Evolutionary conservation across 768 basidiomycete genomes (phyloP).

Genomic region (Dendrothele bispora): DNA sequence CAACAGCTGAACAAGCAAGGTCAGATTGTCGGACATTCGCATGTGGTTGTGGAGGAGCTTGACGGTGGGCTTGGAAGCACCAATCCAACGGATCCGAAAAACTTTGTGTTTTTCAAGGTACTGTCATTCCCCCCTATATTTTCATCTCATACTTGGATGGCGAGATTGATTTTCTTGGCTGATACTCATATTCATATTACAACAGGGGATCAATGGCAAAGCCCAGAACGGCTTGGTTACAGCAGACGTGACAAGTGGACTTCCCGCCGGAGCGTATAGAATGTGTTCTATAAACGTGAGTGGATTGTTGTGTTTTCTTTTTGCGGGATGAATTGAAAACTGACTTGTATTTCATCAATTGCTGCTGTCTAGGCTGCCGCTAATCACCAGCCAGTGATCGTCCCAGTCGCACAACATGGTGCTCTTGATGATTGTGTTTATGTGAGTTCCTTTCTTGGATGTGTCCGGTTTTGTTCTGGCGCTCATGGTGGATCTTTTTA

Average conservation of each 20-base stretch:
- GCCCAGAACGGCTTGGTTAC: constrained; percentile 46
- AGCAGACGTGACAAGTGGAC: constrained; percentile 51
- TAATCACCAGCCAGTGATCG: constrained; percentile 44
- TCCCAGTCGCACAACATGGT: constrained; percentile 39
- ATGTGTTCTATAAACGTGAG: constrained; percentile 45
- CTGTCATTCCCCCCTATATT: not conserved
- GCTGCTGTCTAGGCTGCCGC: no score
- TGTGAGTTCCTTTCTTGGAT: constrained; percentile 15
- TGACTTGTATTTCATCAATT: no score
- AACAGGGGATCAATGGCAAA: constrained; percentile 46
- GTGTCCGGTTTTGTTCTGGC: not conserved
- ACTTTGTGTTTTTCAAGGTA: constrained; percentile 58
- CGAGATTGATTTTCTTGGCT: no score
- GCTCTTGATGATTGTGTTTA: constrained; percentile 40
- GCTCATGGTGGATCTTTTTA: constrained; percentile 9
- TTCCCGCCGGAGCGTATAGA: constrained; percentile 52
- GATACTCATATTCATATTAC: no score
- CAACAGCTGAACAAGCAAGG: constrained; percentile 54
- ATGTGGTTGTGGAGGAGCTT: constrained; percentile 60
- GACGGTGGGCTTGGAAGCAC: constrained; percentile 46
- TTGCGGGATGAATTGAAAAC: no score
- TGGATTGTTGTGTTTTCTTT: no score
- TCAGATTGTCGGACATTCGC: constrained; percentile 58
- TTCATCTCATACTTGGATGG: no score
- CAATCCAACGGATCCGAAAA: constrained; percentile 43